Evolutionary conservation across 2,329 filamentous ascomycete species (phyloP).

Genomic region (Arthrobotrys entomopaga): DNA sequence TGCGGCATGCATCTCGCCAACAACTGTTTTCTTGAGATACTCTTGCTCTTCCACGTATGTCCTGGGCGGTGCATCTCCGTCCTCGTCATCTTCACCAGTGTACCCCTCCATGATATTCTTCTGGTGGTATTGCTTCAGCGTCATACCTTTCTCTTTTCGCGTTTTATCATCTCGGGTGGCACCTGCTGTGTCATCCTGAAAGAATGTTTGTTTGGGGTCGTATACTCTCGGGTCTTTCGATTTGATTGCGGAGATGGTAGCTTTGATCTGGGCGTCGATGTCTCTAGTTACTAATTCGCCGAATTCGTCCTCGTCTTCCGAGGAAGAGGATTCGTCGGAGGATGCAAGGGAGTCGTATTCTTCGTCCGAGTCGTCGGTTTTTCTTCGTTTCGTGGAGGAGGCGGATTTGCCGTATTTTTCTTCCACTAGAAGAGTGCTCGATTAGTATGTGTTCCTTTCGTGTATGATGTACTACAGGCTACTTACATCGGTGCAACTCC

Average conservation of each 20-base stretch:
- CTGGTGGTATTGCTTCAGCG: slow-evolving; percentile 88
- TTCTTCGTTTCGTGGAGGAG: slow-evolving; percentile 32
- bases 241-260: slow-evolving; percentile 85
- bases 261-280: slow-evolving; percentile 86
- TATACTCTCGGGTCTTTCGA: slow-evolving; percentile 92
- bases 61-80: slow-evolving; percentile 68
- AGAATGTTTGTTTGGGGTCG: slow-evolving; percentile 82
- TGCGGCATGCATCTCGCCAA: slow-evolving; percentile 80
- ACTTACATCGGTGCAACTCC: slow-evolving; percentile 73
- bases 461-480: slow-evolving; percentile 59
- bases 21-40: slow-evolving; percentile 78
- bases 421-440: slow-evolving; percentile 71
- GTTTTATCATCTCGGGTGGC: slow-evolving; percentile 56
- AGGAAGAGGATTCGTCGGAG: slow-evolving; percentile 74
- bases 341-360: slow-evolving; percentile 63
- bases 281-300: slow-evolving; percentile 86
- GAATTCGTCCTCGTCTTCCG: slow-evolving; percentile 89
- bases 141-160: slow-evolving; percentile 83
- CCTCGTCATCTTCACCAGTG: slow-evolving; percentile 69
- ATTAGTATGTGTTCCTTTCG: slow-evolving; percentile 57
- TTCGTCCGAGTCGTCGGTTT: slow-evolving; percentile 46
- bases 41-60: slow-evolving; percentile 92
- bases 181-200: slow-evolving; percentile 69
- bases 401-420: slow-evolving; percentile 77
- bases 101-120: slow-evolving; percentile 83